These are phyloP conservation scores for Lasiosphaeriaceae sp. DNA, from an alignment of 495 filamentous ascomycete species.

Conservation along the genomic window DNA sequence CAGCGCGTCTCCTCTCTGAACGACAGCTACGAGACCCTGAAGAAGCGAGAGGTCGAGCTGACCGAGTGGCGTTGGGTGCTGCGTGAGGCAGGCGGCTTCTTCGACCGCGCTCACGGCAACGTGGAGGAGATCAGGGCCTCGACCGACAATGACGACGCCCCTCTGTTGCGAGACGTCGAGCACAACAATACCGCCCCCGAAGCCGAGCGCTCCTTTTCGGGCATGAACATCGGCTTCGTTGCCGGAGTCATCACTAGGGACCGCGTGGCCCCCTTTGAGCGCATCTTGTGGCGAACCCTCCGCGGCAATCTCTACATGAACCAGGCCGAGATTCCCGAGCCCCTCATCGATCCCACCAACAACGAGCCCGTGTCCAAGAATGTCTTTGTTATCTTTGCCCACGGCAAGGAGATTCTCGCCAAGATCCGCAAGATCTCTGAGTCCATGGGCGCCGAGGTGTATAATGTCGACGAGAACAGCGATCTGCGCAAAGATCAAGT, in stretches of 20 bases:
- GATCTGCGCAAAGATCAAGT: conserved; percentile 92
- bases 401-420: conserved; percentile 94
- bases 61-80: conserved; percentile 98
- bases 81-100: conserved; percentile 91
- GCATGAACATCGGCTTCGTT: conserved; percentile 99
- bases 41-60: conserved; percentile 94
- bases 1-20: conserved; percentile 87
- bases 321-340: conserved; percentile 93
- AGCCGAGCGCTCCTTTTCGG: conserved; percentile 79
- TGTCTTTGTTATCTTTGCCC: conserved; percentile 98
- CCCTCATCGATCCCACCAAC: conserved; percentile 86
- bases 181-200: conserved; percentile 73
- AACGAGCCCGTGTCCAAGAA: conserved; percentile 94
- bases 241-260: conserved; percentile 93
- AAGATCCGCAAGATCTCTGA: conserved; percentile 99
- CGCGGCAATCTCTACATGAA: conserved; percentile 99
- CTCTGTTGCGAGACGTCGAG: conserved; percentile 80
- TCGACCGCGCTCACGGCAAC: conserved; percentile 90
- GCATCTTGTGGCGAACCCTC: conserved; percentile 93
- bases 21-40: conserved; percentile 96
- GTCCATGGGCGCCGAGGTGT: conserved; percentile 89
- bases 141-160: conserved; percentile 81
- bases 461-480: conserved; percentile 95
- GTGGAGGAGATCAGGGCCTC: conserved; percentile 94
- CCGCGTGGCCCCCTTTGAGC: conserved; percentile 89